Conservation (phyloP, 2,329 filamentous ascomycete genomes). For the Exophiala viscosa region DNA sequence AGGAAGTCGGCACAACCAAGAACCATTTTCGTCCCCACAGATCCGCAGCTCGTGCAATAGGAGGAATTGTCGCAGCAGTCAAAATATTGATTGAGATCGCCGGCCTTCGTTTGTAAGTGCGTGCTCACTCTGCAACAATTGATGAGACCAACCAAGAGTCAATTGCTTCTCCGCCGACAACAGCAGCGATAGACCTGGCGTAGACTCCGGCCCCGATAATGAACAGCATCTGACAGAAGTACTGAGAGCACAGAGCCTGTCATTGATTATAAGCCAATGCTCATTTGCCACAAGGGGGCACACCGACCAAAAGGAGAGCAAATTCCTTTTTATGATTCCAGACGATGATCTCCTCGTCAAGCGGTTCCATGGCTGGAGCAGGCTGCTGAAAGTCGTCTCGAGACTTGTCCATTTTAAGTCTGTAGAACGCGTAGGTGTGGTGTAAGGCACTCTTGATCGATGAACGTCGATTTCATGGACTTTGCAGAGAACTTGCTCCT, state of each 20-base stretch:
- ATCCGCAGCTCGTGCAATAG: conserved; percentile 14
- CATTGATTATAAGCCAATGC: neutral
- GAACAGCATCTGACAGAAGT: conserved; percentile 8
- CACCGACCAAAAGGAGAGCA: neutral
- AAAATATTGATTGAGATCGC: neutral
- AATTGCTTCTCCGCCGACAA: conserved; percentile 3
- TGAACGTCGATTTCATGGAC: neutral
- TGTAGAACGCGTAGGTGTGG: neutral
- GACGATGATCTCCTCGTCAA: neutral
- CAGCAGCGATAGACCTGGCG: conserved; percentile 1
- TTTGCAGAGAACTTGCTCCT: neutral
- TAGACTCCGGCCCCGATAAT: conserved; percentile 6
- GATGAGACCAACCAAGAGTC: conserved; percentile 1
- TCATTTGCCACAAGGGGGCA: neutral
- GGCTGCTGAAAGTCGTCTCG: neutral
- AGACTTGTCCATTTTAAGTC: neutral
- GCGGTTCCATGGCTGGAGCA: neutral
- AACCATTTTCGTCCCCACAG: conserved; percentile 22
- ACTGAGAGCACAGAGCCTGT: conserved; percentile 7
- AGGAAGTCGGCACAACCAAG: conserved; percentile 5
- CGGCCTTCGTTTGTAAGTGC: too few species aligned
- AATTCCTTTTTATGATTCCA: conserved; percentile 1
- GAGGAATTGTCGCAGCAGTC: neutral
- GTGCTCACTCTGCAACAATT: neutral
- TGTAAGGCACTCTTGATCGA: neutral